Evolutionary conservation across 306 rosid genomes (phyloP), one percentile per base, ranked within the genome.

Genomic region (Cucumis melo): DNA sequence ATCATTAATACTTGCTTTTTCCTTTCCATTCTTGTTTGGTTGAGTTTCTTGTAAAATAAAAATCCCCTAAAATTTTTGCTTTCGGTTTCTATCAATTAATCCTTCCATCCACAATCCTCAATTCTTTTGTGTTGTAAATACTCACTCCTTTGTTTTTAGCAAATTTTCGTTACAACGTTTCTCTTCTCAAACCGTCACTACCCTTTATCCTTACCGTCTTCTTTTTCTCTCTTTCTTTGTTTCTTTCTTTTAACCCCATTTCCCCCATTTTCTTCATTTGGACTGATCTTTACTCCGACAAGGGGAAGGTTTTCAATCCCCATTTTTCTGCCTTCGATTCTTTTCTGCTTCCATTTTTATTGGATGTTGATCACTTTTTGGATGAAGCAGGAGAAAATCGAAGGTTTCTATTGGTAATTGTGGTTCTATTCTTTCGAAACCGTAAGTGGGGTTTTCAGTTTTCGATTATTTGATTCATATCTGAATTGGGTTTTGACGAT

Each of bases 1-100:
- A 89, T 84, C 90, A 87, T 85, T 79, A 70, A 78, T 77, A 79
- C 91, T 77, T 82, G 84, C 89, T 77, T 78, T 78, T 84, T 81
- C 74, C 76, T 82, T 80, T 72, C 73, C 48, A 10, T 73, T 65
- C 68, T 36, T 63, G 20, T 80, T 27, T 61, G 46, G 73, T 59
- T 61, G 19, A 76, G 70, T 4, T 23, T 23, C 64, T 59, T 59
- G 32, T 39, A 36, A 10, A n/a, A 57, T 15, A 3, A 57, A 57
- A 75, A 75, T 15, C 11, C 72, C 50, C 29, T 23, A 8, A 65
- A 65, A 10, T 10, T 9, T 64, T 10, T 82, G 80, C 51, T 39
- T 58, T 59, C 74, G 13, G 81, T 75, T 78, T 75, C 51, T 57
- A 73, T 81, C 64, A 71, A 58, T 10, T 55, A 59, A 74, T 74